Evolutionary conservation across 495 filamentous ascomycete genomes (phyloP), one percentile per base, ranked within the genome.

Genomic region (Eremomyces bilateralis): DNA sequence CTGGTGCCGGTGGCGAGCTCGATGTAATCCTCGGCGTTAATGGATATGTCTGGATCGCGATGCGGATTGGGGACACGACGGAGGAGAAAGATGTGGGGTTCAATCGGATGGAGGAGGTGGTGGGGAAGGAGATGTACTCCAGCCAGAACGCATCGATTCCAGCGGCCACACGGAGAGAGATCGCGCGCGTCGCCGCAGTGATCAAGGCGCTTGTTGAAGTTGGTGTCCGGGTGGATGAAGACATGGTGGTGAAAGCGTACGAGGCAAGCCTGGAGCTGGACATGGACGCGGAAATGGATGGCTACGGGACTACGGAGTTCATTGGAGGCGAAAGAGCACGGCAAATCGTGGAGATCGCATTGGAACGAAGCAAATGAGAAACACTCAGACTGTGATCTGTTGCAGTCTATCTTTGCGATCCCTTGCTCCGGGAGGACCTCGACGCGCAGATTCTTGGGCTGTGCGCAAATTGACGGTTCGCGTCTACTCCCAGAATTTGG

Each of bases 1-100:
- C 64, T 6, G 61, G 71, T 35, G 70, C 51, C 4, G 85, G 76
- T 0, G 78, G 77, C 24, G 68, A 76, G 21, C 65, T 97, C 15
- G 81, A 93, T 50, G 69, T 95, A 8, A 63, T 92, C 20, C 59
- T 95, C 3, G 88, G 88, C 0, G 85, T 97, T 10, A 97, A 97
- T 48, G 88, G 88, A 3, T 94, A 81, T 46, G 79, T 95, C 35
- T 94, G 79, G 76, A 82, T 97, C 42, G 69, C 73, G 44, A 83
- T 80, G 59, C 76, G 82, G 44, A 56, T 52, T 4, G 57, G 59
- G n/a, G 51, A 69, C 1, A 63, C 72, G 28, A 58, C 58, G 3
- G 62, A 60, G 10, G 56, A 56, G 12, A 59, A 63, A 37, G 62
- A 56, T 19, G 62, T 71, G 6, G 62, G 63, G 1, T 80, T 91